Evolutionary conservation across 345 rosid genomes (phyloP), one percentile per base, ranked within the genome.

Genomic region (Lepidium didymum): DNA sequence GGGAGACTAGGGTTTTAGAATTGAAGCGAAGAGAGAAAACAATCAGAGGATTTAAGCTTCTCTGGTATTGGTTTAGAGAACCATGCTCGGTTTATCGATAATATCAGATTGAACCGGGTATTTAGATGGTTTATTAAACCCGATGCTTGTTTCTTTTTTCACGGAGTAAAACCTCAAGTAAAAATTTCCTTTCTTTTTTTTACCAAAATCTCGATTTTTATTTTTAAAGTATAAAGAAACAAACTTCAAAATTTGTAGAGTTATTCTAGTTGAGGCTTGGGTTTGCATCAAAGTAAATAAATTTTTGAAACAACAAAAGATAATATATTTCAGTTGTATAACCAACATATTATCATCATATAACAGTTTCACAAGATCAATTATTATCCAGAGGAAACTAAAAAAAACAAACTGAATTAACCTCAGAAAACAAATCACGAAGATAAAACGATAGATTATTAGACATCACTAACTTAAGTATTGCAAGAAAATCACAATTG

Each of bases 1-100:
- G 65, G 5, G 43, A 72, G n/a, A 41, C 34, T 75, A 75, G 75
- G 75, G 79, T 75, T 75, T 75, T 64, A 51, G 75, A 64, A 47
- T 2, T 47, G 57, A 27, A 18, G 52, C 58, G 4, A 25, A 57
- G 46, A 21, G 19, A 56, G 14, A 16, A 5, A 34, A 35, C 10
- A 18, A 10, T 2, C 13, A 14, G 18, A 56, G 29, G 43, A 18
- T 37, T 37, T 6, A 18, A 57, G 62, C 18, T 57, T 23, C 10
- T 56, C 6, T 56, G 45, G 11, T 35, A 3, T 16, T 35, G 49
- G 13, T 58, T 57, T 58, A 23, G n/a, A 12, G 34, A 38, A 38
- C 40, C 12, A 38, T 33, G 11, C 33, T 56, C 33, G 62, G 45
- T 37, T 56, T 1, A 37, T 38, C 6, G 18, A 33, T 57, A 40